Evolutionary conservation across 2,329 filamentous ascomycete species (phyloP), one percentile per base, ranked within the genome.

Genomic region (Beauveria caledonica): DNA sequence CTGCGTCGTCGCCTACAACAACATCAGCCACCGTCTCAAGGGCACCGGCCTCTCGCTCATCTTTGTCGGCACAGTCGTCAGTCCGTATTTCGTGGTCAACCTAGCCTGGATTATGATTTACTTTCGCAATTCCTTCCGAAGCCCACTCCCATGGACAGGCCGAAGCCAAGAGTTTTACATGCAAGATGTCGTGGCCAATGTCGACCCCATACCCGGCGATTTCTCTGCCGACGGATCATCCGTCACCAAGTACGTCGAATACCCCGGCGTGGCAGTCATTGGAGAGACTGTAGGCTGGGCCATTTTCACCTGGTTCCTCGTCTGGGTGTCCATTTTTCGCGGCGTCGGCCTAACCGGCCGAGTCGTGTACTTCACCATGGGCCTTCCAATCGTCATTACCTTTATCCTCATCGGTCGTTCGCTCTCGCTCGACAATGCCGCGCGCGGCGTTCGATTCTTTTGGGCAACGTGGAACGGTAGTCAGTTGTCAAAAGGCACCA

Each of bases 291-390:
- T 82, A 3, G 82, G 78, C 11, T 85, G 82, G 82, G 78, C 76
- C 45, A 74, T 77, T 19, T 85, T 85, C 65, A 78, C 81, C 61
- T 83, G 82, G 80, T 82, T 85, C 66, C 68, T 84, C 1, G 77
- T 85, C 64, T 84, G 81, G 80, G 64, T 85, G 45, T 82, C 78
- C 64, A 83, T 86, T 64, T 83, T 84, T 69, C 78, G 80, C 40
- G 79, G 83, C 7, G 80, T 85, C 21, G 80, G 81, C 0, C 68
- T 83, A 62, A 84, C 82, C 2, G 82, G 82, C 2, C 77, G 81
- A 6, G 82, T 83, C 10, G 81, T 84, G 5, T 85, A 84, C 70
- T 82, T 82, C 68, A 84, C 81, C n/a, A 84, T 85, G 81, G 81
- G 80, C 1, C 67, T 85, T 5, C 82, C 82, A 0, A 82, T 85